Evolutionary conservation across 2,329 filamentous ascomycete genomes (phyloP).

Genomic region (Calycina herbarum): DNA sequence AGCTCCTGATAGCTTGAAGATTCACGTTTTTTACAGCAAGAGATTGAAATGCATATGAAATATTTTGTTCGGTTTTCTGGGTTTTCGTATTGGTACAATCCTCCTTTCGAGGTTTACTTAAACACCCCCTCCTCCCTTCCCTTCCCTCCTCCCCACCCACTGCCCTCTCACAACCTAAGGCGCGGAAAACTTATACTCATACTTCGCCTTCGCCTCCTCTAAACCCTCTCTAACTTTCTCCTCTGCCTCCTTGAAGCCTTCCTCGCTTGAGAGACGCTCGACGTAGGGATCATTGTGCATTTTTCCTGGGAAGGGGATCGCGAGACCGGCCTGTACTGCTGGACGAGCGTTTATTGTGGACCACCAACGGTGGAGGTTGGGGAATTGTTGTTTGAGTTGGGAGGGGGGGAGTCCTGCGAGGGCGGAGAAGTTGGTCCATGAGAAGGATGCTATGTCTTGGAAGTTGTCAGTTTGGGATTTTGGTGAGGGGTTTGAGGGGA

Average conservation of each 20-base stretch:
- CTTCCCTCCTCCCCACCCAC: no score
- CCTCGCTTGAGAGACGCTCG: conserved; percentile 46
- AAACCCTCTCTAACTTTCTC: conserved; percentile 32
- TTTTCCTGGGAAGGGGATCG: conserved; percentile 53
- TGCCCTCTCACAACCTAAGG: conserved; percentile 19
- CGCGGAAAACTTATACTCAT: conserved; percentile 34
- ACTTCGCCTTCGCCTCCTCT: conserved; percentile 32
- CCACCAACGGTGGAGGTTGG: conserved; percentile 66
- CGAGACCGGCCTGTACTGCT: conserved; percentile 62
- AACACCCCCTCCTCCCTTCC: no score
- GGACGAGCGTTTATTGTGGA: conserved; percentile 58
- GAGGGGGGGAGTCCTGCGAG: conserved; percentile 64
- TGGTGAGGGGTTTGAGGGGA: not conserved
- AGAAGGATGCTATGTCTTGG: conserved; percentile 70
- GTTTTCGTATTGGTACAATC: no score
- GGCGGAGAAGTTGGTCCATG: conserved; percentile 62
- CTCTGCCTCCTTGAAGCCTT: conserved; percentile 49
- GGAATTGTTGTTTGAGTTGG: conserved; percentile 50
- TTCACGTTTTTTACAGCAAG: no score
- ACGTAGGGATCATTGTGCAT: conserved; percentile 45
- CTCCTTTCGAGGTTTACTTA: no score
- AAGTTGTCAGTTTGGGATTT: not conserved
- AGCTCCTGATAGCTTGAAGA: not conserved
- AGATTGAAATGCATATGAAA: no score
- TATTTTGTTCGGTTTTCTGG: no score